Conservation (phyloP, 495 filamentous ascomycete genomes). For the Tuber borchii region DNA sequence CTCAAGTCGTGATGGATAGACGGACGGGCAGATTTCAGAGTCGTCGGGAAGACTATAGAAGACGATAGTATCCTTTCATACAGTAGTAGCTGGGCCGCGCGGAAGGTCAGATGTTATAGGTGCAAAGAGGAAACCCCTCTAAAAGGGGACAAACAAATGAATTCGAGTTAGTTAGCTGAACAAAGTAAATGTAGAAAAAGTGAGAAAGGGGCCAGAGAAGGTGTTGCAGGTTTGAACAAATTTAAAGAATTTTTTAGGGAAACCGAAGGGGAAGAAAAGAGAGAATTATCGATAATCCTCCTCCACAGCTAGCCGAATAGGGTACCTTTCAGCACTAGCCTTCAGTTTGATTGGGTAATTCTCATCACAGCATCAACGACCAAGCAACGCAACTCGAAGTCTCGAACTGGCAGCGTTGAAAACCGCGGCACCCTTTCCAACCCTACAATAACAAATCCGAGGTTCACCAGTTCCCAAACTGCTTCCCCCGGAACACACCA, state of each 20-base stretch:
- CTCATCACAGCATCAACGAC: slow-evolving; percentile 3
- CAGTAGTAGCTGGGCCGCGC: not conserved
- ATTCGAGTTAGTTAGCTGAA: not conserved
- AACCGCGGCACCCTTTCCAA: not conserved
- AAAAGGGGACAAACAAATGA: not conserved
- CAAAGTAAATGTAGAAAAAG: not conserved
- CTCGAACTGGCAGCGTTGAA: not conserved
- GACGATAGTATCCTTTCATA: not conserved
- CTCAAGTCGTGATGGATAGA: not conserved
- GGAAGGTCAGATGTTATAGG: not conserved
- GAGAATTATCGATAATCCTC: not conserved
- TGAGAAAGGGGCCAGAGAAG: not conserved
- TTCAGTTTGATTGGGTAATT: not conserved
- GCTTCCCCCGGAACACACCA: slow-evolving; percentile 2
- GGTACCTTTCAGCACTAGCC: not conserved
- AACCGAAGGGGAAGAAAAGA: not conserved
- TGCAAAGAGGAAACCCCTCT: not conserved
- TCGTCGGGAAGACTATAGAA: not conserved
- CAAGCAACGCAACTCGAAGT: not conserved
- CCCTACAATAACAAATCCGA: slow-evolving; percentile 3
- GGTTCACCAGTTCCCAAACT: slow-evolving; percentile 21
- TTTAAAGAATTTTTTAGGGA: not conserved
- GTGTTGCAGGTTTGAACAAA: not conserved
- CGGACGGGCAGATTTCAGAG: not conserved
- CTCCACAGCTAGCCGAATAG: not conserved